phyloP scores from a whole-genome alignment of 2,329 filamentous ascomycete genomes.

The Tolypocladium cylindrosporum region DNA sequence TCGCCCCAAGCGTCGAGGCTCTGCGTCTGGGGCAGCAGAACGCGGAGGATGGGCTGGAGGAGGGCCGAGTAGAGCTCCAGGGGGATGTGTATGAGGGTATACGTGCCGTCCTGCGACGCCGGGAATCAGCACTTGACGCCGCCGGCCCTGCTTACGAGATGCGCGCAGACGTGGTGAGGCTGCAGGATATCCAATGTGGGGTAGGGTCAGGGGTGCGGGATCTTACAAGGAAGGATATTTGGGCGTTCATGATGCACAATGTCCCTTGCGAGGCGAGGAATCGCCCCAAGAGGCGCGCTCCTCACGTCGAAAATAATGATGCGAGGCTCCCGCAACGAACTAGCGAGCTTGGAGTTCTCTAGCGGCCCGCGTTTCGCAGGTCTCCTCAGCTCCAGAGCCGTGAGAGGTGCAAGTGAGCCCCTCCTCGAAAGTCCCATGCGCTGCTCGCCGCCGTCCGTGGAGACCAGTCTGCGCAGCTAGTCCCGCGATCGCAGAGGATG shows the following conservation, averaged over 20 bases:
- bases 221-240: slow-evolving; percentile 45
- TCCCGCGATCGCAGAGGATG: neutral
- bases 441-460: neutral
- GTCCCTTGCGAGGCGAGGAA: neutral
- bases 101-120: slow-evolving; percentile 60
- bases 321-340: neutral
- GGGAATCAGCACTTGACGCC: neutral
- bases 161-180: neutral
- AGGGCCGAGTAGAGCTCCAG: slow-evolving; percentile 67
- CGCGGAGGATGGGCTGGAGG: slow-evolving; percentile 75
- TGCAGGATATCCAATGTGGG: neutral
- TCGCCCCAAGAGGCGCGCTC: neutral
- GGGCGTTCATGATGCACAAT: slow-evolving; percentile 38
- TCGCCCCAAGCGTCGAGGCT: slow-evolving; percentile 24
- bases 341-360: neutral
- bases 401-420: neutral
- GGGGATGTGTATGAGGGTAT: slow-evolving; percentile 86
- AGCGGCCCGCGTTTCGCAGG: neutral
- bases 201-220: neutral
- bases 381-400: neutral
- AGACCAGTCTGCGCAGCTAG: neutral
- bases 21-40: slow-evolving; percentile 61
- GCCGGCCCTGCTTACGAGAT: slow-evolving; percentile 6
- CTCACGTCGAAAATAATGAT: neutral
- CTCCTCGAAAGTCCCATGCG: neutral